Evolutionary conservation across 164 flowering plant genomes (phyloP).

Genomic region (Platanus orientalis): DNA sequence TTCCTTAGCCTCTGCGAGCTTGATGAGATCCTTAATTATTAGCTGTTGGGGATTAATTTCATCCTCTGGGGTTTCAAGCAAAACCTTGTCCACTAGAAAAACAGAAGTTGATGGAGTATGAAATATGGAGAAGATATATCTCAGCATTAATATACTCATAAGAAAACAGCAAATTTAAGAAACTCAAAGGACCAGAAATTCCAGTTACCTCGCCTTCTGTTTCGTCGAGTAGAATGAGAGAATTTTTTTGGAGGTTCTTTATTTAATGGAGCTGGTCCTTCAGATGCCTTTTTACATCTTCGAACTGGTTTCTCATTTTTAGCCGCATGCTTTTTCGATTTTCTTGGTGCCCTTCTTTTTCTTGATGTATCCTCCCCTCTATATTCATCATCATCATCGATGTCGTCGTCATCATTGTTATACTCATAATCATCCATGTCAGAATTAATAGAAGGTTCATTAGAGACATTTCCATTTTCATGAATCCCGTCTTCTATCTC

Average conservation of each 20-base stretch:
- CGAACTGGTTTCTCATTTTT: constrained; percentile 42
- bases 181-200: constrained; percentile 5
- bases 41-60: constrained; percentile 44
- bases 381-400: constrained; percentile 14
- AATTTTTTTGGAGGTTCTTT: constrained; percentile 45
- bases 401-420: too few species aligned
- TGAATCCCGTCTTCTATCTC: constrained; percentile 11
- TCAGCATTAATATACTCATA: neutral
- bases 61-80: constrained; percentile 70
- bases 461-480: constrained; percentile 4
- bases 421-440: constrained; percentile 28
- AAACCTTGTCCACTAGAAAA: constrained; percentile 49
- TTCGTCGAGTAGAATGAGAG: constrained; percentile 70
- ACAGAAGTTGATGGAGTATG: too few species aligned
- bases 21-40: constrained; percentile 40
- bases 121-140: neutral
- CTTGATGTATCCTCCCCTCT: constrained; percentile 22
- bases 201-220: constrained; percentile 46
- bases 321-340: constrained; percentile 28
- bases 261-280: constrained; percentile 22
- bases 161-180: neutral
- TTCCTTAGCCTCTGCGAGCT: constrained; percentile 46
- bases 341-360: constrained; percentile 29
- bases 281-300: constrained; percentile 38
- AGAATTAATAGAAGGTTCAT: constrained; percentile 14